Conservation (phyloP, 108 stramenopile genomes). For the Hondaea fermentalgiana region DNA sequence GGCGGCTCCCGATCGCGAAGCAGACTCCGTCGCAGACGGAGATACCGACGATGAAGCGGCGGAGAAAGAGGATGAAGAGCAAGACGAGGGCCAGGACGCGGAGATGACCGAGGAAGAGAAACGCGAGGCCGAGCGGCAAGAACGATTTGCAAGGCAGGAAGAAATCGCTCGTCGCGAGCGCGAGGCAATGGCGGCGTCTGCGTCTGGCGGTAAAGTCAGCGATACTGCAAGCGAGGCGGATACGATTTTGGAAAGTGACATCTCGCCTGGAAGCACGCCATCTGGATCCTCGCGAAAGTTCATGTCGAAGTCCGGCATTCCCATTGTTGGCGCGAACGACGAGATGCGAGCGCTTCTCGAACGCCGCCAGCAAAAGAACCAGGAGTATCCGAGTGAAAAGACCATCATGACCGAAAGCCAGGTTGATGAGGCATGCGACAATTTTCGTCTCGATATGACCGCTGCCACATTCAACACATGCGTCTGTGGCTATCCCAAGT, state of each 20-base stretch:
- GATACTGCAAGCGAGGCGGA: not conserved
- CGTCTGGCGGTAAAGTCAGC: not conserved
- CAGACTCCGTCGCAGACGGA: not conserved
- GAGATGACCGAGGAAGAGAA: slow-evolving; percentile 9
- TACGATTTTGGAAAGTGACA: not conserved
- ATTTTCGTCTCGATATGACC: not conserved
- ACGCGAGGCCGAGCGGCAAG: not conserved
- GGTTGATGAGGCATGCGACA: not conserved
- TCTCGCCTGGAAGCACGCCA: not conserved
- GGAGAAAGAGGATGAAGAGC: not conserved
- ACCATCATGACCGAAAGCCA: not conserved
- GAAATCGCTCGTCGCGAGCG: not conserved
- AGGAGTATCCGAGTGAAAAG: not conserved
- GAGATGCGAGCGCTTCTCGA: slow-evolving; percentile 15
- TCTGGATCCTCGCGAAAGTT: not conserved
- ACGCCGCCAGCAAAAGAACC: not conserved
- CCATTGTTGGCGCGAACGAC: not conserved
- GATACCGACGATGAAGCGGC: not conserved
- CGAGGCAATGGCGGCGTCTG: not conserved
- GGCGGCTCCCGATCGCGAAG: not conserved
- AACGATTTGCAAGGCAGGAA: not conserved
- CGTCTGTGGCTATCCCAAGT: slow-evolving; percentile 4
- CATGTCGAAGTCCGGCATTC: not conserved
- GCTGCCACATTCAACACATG: not conserved
- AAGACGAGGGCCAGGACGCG: not conserved